These are phyloP conservation scores for Blastocystis hominis DNA, from an alignment of 352 stramenopile species.

Conservation along the genomic window DNA sequence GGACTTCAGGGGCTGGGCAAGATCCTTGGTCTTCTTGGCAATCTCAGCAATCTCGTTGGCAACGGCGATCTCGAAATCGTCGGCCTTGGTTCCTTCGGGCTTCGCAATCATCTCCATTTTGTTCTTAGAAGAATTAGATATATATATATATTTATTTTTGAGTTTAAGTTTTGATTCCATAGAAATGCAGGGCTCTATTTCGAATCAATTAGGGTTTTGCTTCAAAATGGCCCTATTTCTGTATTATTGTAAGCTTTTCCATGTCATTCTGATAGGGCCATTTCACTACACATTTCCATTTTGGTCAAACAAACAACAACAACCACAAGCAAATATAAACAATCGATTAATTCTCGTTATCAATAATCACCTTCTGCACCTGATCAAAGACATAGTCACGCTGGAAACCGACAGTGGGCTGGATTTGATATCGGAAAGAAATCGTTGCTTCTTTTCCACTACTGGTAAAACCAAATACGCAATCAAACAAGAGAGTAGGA, in stretches of 20 bases:
- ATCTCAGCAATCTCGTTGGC: not conserved
- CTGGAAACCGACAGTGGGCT: slow-evolving; percentile 29
- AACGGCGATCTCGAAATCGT: not conserved
- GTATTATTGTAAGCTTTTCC: not conserved
- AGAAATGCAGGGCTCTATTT: not conserved
- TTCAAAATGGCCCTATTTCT: not conserved
- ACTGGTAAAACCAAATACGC: not conserved
- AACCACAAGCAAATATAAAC: not conserved
- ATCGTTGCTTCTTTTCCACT: slow-evolving; percentile 9
- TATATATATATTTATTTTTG: not conserved
- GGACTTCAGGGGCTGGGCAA: not conserved
- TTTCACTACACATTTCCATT: not conserved
- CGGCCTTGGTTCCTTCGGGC: not conserved
- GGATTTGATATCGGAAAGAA: slow-evolving; percentile 41
- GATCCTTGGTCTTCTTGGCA: not conserved
- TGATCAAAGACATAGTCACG: not conserved
- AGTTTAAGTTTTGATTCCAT: not conserved
- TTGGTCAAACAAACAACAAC: not conserved
- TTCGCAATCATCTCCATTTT: not conserved
- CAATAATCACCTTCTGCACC: not conserved
- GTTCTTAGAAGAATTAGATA: not conserved
- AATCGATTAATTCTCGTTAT: not conserved
- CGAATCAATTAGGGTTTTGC: not conserved
- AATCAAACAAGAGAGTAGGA: not conserved
- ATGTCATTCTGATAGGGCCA: not conserved